These are phyloP conservation scores for Syzygium aromaticum DNA, from an alignment of 345 rosid genomes.

Conservation along the genomic window DNA sequence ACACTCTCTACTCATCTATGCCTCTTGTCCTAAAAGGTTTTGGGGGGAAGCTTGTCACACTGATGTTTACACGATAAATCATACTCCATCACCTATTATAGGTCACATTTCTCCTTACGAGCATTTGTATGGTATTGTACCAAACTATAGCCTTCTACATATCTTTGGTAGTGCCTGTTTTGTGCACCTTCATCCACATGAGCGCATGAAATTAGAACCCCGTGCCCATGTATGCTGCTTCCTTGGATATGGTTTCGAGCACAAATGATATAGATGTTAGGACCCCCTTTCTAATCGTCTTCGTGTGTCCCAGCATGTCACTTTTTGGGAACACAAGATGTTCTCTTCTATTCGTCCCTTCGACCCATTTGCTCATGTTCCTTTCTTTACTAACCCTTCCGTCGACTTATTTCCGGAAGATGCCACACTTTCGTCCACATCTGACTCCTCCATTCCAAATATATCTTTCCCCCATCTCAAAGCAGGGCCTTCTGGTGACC, in stretches of 20 bases:
- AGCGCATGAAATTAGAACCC: neutral
- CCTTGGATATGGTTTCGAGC: neutral
- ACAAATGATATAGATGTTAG: neutral
- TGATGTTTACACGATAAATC: neutral
- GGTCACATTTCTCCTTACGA: neutral
- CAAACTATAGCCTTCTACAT: neutral
- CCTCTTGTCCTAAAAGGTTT: neutral
- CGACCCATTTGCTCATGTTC: neutral
- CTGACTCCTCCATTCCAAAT: neutral
- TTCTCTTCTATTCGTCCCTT: neutral
- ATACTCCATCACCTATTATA: fast-evolving
- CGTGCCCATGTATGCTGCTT: neutral
- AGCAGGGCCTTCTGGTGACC: fast-evolving
- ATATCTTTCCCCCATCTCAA: neutral
- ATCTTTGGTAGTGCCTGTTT: neutral
- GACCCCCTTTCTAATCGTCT: neutral
- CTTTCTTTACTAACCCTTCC: neutral
- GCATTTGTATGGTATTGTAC: neutral
- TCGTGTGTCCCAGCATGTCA: too few relatives aligned
- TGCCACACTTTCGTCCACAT: neutral
- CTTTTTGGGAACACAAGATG: neutral
- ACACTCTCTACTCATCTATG: neutral
- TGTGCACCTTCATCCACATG: neutral
- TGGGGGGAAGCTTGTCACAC: neutral
- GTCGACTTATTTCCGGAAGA: neutral